These are phyloP conservation scores for Ogataea wickerhamii DNA, from an alignment of 805 yeast species.

Conservation along the genomic window DNA sequence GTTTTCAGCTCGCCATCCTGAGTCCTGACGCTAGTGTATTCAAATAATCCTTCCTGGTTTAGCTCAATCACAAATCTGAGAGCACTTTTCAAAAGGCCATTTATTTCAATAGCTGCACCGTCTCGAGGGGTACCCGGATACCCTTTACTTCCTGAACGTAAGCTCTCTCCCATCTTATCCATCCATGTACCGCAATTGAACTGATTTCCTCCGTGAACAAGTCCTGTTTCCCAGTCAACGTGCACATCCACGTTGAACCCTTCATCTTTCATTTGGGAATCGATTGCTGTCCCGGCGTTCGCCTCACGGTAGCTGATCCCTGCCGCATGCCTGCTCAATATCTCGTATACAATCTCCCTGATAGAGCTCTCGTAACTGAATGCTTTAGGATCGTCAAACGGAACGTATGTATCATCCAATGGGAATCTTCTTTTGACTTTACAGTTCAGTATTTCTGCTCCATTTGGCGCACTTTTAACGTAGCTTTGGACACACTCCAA, in stretches of 20 bases:
- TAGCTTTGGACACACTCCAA: constrained; percentile 87
- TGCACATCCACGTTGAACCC: constrained; percentile 82
- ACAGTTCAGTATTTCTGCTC: constrained; percentile 61
- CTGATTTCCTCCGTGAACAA: constrained; percentile 88
- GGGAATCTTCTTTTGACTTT: constrained; percentile 77
- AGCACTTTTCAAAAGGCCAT: constrained; percentile 80
- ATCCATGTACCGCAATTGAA: constrained; percentile 98
- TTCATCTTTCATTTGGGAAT: constrained; percentile 86
- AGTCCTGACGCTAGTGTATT: constrained; percentile 52
- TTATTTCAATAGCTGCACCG: constrained; percentile 93
- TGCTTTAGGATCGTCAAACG: constrained; percentile 68
- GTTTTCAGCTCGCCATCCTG: constrained; percentile 55
- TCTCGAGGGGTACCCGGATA: constrained; percentile 96
- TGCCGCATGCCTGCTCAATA: constrained; percentile 80
- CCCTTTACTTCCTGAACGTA: constrained; percentile 79
- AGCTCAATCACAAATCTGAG: constrained; percentile 73
- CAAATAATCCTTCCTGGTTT: constrained; percentile 51
- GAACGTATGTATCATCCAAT: constrained; percentile 73
- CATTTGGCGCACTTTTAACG: constrained; percentile 62
- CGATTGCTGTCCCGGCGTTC: constrained; percentile 86
- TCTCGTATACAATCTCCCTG: constrained; percentile 76
- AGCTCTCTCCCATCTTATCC: constrained; percentile 99
- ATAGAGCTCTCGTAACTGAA: constrained; percentile 68
- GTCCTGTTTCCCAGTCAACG: constrained; percentile 88
- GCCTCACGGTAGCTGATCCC: constrained; percentile 91